Evolutionary conservation across 768 basidiomycete genomes (phyloP), one percentile per base, ranked within the genome.

Genomic region (Psilocybe cyanescens): DNA sequence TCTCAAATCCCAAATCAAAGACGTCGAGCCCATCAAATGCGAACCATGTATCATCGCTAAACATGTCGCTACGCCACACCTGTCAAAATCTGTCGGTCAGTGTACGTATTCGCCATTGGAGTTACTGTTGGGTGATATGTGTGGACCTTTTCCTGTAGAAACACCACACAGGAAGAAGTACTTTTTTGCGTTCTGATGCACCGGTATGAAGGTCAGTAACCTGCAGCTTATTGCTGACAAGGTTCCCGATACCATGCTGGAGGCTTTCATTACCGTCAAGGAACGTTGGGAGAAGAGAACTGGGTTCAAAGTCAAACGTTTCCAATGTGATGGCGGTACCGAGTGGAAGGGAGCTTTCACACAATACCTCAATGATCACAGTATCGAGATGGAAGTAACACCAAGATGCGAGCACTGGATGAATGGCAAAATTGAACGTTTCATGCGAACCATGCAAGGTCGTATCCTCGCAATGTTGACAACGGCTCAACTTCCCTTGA

Each of bases 351-450:
- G 33, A 9, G 33, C 9, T 5, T 35, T 35, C 9, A 9, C 33
- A 1, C 6, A 35, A 35, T 35, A 35, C 9, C 33, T 35, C 5
- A 5, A 35, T 5, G 39, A 3, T 1, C 9, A 59, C 14, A 62
- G 67, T 4, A 64, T 68, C 0, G 53, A 58, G 16, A 12, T 16
- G 4, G 59, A 65, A 4, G 55, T 59, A 3, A 46, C 48, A 3
- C 53, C 64, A 3, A 37, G n/a, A 0, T 65, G 65, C 28, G 61
- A 63, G 28, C 64, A 68, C 31, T 60, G 49, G 62, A 60, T 63
- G 47, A 68, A 68, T 16, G 64, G 67, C 0, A 59, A 63, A 35
- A 55, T 54, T 4, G 66, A 67, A 37, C 41, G 17, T 4, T 12
- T 58, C 14, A 12, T 65, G 17, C 61, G 65, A 4, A 65, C 58